These are phyloP conservation scores for Mrakia blollopis DNA, from an alignment of 768 basidiomycete genomes.

Conservation along the genomic window DNA sequence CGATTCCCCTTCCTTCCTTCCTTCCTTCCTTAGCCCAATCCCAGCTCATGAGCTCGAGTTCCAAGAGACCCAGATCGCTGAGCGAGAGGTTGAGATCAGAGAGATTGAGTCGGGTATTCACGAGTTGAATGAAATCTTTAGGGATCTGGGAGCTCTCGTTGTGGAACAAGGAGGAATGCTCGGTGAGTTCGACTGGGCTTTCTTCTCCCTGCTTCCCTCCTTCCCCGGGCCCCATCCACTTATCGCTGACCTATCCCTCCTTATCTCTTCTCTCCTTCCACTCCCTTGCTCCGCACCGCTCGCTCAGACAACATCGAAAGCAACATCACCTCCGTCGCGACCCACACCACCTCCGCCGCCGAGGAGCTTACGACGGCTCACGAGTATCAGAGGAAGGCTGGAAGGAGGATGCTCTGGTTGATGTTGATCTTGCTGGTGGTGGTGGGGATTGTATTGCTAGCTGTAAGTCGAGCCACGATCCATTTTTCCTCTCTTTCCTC, in stretches of 20 bases:
- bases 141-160: constrained; percentile 89
- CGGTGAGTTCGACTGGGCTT: constrained; percentile 54
- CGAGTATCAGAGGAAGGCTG: constrained; percentile 91
- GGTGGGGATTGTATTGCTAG: constrained; percentile 77
- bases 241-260: too few species aligned
- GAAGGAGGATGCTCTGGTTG: constrained; percentile 79
- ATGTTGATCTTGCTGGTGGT: constrained; percentile 83
- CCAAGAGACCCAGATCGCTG: constrained; percentile 89
- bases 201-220: background rate
- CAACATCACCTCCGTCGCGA: constrained; percentile 80
- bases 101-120: constrained; percentile 97
- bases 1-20: constrained; percentile 2
- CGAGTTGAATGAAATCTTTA: constrained; percentile 92
- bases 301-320: constrained; percentile 92
- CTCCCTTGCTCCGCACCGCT: background rate
- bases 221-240: background rate
- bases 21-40: constrained; percentile 34
- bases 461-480: constrained; percentile 74
- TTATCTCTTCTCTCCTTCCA: too few species aligned
- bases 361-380: constrained; percentile 83
- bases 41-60: constrained; percentile 69
- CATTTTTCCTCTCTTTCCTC: too few species aligned
- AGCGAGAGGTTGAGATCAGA: constrained; percentile 88
- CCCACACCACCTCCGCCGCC: constrained; percentile 73
- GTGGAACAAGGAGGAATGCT: constrained; percentile 91